Evolutionary conservation across 257 asterid genomes (phyloP).

Genomic region (Nicotiana tabacum): DNA sequence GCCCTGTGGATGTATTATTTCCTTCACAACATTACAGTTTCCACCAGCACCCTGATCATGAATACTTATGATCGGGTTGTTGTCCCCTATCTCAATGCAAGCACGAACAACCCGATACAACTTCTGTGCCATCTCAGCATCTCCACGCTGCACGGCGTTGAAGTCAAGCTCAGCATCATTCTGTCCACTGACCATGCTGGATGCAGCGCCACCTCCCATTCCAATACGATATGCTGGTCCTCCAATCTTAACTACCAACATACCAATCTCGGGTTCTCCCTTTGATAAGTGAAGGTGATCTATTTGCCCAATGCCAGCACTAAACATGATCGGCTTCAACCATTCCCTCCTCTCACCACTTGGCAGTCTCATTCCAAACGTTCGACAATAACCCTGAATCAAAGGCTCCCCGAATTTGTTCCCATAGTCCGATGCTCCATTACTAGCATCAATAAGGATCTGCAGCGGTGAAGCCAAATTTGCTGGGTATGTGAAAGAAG

Average conservation of each 20-base stretch:
- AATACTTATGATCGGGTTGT: constrained; percentile 81
- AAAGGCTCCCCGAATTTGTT: constrained; percentile 93
- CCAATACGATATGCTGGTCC: constrained; percentile 97
- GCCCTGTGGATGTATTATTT: constrained; percentile 76
- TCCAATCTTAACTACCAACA: constrained; percentile 94
- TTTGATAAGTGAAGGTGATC: constrained; percentile 71
- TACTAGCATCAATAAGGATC: constrained; percentile 84
- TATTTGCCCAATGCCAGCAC: constrained; percentile 92
- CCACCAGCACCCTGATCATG: constrained; percentile 97
- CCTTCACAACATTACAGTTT: constrained; percentile 69
- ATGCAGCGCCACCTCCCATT: constrained; percentile 99
- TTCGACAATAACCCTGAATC: constrained; percentile 89
- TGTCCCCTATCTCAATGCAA: constrained; percentile 85
- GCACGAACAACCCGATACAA: constrained; percentile 85
- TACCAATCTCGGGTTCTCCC: constrained; percentile 89
- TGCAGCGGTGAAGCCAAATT: constrained; percentile 83
- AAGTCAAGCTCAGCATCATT: constrained; percentile 89
- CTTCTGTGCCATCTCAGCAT: constrained; percentile 97
- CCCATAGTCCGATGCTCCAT: constrained; percentile 97
- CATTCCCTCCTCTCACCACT: constrained; percentile 87
- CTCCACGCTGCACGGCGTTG: constrained; percentile 80
- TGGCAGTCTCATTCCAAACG: constrained; percentile 91
- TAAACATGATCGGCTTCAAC: constrained; percentile 97
- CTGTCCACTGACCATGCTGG: constrained; percentile 99
- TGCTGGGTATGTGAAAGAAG: constrained; percentile 64